Conservation (phyloP, 345 rosid species). For the Gossypium anomalum region DNA sequence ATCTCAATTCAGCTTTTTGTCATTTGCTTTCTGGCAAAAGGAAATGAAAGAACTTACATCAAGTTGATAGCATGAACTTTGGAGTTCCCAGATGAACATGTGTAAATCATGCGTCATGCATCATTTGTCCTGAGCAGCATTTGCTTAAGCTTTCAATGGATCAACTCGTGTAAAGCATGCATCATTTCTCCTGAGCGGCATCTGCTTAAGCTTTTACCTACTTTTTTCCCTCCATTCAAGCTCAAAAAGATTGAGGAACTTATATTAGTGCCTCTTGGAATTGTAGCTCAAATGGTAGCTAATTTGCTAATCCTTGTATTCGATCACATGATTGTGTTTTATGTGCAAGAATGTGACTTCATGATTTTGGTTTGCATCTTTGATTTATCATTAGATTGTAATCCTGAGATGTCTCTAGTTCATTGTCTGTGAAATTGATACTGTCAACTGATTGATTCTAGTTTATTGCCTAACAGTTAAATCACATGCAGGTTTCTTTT, state of each 20-base stretch:
- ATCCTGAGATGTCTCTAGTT: not conserved
- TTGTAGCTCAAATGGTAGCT: not conserved
- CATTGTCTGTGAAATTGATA: not conserved
- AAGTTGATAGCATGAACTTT: not conserved
- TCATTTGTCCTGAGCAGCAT: not conserved
- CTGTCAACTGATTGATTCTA: not conserved
- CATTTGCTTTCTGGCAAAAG: not conserved
- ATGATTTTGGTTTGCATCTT: not conserved
- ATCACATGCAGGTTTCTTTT: constrained; percentile 43
- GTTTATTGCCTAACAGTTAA: constrained; percentile 19
- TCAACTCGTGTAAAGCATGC: not conserved
- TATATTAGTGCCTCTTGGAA: not conserved
- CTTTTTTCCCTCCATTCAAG: not conserved
- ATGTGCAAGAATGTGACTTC: not conserved
- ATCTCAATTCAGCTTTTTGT: not conserved
- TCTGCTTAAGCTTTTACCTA: not conserved
- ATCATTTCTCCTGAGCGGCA: too few species aligned
- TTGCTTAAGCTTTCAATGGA: not conserved
- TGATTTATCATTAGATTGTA: not conserved
- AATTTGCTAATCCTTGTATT: not conserved
- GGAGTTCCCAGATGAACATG: not conserved
- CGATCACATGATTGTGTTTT: not conserved
- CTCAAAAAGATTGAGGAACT: not conserved
- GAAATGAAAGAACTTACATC: not conserved
- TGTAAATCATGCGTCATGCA: not conserved